These are phyloP conservation scores for Cudoniella acicularis DNA, from an alignment of 495 filamentous ascomycete species.

Conservation along the genomic window DNA sequence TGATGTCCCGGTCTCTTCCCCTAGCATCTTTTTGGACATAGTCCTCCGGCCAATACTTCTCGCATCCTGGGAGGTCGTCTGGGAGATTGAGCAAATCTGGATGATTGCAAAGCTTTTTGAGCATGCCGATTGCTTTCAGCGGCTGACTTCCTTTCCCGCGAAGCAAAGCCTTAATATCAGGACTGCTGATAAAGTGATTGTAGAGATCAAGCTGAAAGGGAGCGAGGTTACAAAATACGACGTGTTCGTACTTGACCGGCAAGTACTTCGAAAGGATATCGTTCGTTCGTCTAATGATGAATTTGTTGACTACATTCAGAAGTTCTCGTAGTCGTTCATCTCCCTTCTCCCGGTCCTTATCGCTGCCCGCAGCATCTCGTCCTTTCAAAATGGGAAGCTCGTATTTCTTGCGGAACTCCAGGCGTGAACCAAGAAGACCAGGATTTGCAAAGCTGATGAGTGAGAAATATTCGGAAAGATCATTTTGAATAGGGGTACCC, in stretches of 20 bases:
- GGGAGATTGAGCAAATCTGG: conserved; percentile 87
- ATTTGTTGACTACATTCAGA: conserved; percentile 86
- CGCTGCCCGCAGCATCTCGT: conserved; percentile 84
- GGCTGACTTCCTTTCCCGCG: conserved; percentile 95
- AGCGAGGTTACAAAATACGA: conserved; percentile 97
- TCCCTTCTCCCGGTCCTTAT: conserved; percentile 76
- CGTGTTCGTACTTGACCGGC: conserved; percentile 98
- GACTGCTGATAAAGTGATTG: conserved; percentile 93
- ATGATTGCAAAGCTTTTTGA: conserved; percentile 99
- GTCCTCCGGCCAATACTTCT: conserved; percentile 79
- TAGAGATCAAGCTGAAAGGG: conserved; percentile 92
- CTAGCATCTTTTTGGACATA: conserved; percentile 83
- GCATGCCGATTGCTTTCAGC: conserved; percentile 89
- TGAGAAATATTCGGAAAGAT: conserved; percentile 95
- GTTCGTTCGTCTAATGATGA: conserved; percentile 97
- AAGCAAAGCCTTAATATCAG: conserved; percentile 88
- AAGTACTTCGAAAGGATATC: conserved; percentile 98
- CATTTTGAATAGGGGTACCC: conserved; percentile 96
- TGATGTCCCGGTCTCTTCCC: conserved; percentile 87
- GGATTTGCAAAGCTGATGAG: conserved; percentile 97
- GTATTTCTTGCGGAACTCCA: conserved; percentile 92
- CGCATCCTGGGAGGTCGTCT: conserved; percentile 82
- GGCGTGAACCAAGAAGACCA: conserved; percentile 79
- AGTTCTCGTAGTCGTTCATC: conserved; percentile 82
- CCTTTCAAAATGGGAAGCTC: conserved; percentile 91